These are phyloP conservation scores for Thalassia testudinum DNA, from an alignment of 116 monocot genomes.

Conservation along the genomic window DNA sequence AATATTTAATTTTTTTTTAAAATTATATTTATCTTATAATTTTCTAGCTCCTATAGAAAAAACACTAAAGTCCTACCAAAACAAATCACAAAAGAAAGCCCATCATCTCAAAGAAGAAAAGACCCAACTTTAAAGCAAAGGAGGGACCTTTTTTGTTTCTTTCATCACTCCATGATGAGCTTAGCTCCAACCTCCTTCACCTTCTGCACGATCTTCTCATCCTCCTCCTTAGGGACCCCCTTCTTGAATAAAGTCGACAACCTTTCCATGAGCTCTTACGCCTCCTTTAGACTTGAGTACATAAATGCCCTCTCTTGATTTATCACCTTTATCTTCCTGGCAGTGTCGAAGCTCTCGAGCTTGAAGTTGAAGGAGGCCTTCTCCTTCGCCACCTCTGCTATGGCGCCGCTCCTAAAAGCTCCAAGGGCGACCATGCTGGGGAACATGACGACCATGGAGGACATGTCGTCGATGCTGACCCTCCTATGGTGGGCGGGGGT, in stretches of 20 bases:
- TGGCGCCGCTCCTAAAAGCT: slow-evolving; percentile 3
- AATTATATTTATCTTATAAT: too few relatives aligned
- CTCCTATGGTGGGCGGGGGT: slow-evolving; percentile 39
- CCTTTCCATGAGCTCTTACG: slow-evolving; percentile 82
- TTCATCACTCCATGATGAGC: slow-evolving; percentile 65
- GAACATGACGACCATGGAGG: slow-evolving; percentile 55
- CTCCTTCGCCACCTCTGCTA: slow-evolving; percentile 64
- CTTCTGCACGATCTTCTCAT: slow-evolving; percentile 74
- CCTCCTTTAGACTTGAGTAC: slow-evolving; percentile 80
- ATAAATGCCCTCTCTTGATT: slow-evolving; percentile 75
- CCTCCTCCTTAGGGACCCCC: slow-evolving; percentile 74
- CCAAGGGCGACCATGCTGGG: slow-evolving; percentile 27
- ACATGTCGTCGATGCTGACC: slow-evolving; percentile 58
- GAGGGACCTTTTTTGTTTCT: not conserved
- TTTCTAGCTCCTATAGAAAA: too few relatives aligned
- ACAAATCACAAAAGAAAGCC: too few relatives aligned
- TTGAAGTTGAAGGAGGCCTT: slow-evolving; percentile 85
- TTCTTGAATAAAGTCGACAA: slow-evolving; percentile 57
- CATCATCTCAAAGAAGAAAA: not conserved
- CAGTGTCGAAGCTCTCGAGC: slow-evolving; percentile 75
- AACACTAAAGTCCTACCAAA: too few relatives aligned
- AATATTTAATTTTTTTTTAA: too few relatives aligned
- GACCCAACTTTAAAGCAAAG: not conserved
- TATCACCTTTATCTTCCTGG: slow-evolving; percentile 78
- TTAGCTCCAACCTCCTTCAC: slow-evolving; percentile 73